Base-by-base conservation (phyloP, 2,329 filamentous ascomycete genomes). In the Incumbomyces delicatus region DNA sequence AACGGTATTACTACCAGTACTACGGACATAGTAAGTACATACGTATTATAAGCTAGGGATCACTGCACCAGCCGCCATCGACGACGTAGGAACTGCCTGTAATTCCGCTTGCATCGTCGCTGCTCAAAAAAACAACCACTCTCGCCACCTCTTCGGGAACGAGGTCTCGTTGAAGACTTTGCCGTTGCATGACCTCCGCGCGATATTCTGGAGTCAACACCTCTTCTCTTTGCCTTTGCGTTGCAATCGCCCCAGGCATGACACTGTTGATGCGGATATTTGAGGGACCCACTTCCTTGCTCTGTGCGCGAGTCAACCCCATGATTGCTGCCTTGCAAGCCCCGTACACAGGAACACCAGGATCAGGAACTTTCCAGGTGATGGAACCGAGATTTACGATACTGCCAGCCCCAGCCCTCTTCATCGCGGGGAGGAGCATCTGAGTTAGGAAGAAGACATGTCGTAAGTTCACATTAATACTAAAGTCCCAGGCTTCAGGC, bases 81-180 rank as follows among this genome's bases (percentile, higher is more conserved):
- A 76, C 73, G 1, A 75, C 68, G 52, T 75, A 57, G 0, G 72
- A 71, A 57, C 73, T 66, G 0, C 74, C 73, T 45, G 75, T 72
- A 1, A 76, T 60, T 56, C 76, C 76, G 0, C 70, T 73, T 1
- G 73, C 69, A 32, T 70, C 63, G 1, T 58, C 65, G 1, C 70
- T 73, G 31, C 69, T 72, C 10, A 77, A 54, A 48, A 76, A 76
- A 20, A 76, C 51, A 0, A 71, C 69, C 0, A 65, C 64, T 54
- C 74, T 67, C 0, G 74, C 73, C 1, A 76, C 64, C 49, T 76
- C 74, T 12, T 69, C 65, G 0, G 70, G 65, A 2, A 62, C 66
- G 0, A 73, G 73, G 70, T 75, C 75, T 6, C 73, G 60, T 46
- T 61, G 61, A 71, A 76, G 74, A 0, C 73, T 72, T 22, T 39